Base-by-base conservation (phyloP, 768 basidiomycete genomes). In the Guyanaporus albipodus region DNA sequence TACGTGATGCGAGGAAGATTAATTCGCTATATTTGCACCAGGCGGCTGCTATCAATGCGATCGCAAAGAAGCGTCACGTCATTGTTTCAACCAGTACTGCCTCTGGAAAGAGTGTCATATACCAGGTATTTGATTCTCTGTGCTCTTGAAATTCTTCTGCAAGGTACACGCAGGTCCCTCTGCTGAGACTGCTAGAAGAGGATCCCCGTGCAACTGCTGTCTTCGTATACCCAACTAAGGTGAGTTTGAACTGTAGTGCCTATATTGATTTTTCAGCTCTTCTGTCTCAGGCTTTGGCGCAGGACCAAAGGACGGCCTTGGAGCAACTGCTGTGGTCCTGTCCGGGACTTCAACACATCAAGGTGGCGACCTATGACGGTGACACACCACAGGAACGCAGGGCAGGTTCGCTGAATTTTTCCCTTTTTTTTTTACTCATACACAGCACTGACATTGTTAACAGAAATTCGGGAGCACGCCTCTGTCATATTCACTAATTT, bases 401-500 rank as follows among this genome's bases (percentile, higher is more conserved):
- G 42, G 66, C 73, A 52, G 74, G 88, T 86, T 47, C 38, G 67
- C 54, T 41, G 14, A 0, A 10, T 44, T 40, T 8, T 2, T 27
- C 2, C 19, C 8, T 19, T 1, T 38, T 7, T 19, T 1, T 38
- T 28, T 6, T 10, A 27, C 17, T 27, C 35, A 11, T 23, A 14
- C 27, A 19, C 11, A 33, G 23, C 21, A 7, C 23, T 42, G 17
- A 33, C 21, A 37, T 39, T 29, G 23, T 34, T 28, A 33, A 15
- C 40, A 87, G 85, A 64, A 15, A 83, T 93, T 46, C 78, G 92
- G 36, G 80, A 83, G 42, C 78, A 69, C 2, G 82, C 83, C 0
- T 88, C 87, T 0, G 78, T 91, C 19, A 85, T 95, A 41, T 87
- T 94, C 58, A 92, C 91, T 5, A 95, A 95, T 60, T 91, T 92